Conservation (phyloP, 768 basidiomycete species). For the Kwoniella dendrophila region DNA sequence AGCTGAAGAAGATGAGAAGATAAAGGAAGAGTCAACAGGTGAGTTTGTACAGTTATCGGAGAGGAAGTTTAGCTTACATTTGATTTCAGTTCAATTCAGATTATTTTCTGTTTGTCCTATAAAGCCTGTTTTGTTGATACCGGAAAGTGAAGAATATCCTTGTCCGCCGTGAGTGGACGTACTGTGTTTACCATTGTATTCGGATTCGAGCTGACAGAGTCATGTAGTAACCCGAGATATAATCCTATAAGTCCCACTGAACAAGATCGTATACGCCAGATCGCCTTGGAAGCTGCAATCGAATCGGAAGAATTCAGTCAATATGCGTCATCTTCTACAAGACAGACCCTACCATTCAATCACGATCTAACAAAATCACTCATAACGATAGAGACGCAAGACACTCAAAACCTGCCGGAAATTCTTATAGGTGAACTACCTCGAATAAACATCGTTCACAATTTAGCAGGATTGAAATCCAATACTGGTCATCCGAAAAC, state of each 20-base stretch:
- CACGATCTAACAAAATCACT: too few relatives aligned
- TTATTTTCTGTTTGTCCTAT: conserved; percentile 27
- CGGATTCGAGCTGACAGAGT: not conserved
- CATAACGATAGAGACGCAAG: too few relatives aligned
- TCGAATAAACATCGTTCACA: too few relatives aligned
- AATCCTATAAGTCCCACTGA: not conserved
- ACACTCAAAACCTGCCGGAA: too few relatives aligned
- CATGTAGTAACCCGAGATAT: not conserved
- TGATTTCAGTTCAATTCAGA: conserved; percentile 3
- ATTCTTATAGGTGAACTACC: too few relatives aligned
- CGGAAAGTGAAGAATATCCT: conserved; percentile 1
- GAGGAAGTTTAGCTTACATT: not conserved
- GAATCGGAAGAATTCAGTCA: too few relatives aligned
- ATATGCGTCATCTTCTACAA: too few relatives aligned
- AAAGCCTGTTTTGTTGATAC: conserved; percentile 2
- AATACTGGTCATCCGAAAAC: too few relatives aligned
- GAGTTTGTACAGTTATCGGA: not conserved
- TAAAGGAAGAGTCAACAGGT: not conserved
- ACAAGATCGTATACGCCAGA: not conserved
- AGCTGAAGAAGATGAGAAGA: not conserved
- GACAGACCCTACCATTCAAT: too few relatives aligned
- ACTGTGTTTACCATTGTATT: not conserved
- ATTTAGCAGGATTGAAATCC: too few relatives aligned
- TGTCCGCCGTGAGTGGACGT: conserved; percentile 6
- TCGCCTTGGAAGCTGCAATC: too few relatives aligned